Base-by-base conservation (phyloP, 495 filamentous ascomycete species). In the Daldinia childiae region DNA sequence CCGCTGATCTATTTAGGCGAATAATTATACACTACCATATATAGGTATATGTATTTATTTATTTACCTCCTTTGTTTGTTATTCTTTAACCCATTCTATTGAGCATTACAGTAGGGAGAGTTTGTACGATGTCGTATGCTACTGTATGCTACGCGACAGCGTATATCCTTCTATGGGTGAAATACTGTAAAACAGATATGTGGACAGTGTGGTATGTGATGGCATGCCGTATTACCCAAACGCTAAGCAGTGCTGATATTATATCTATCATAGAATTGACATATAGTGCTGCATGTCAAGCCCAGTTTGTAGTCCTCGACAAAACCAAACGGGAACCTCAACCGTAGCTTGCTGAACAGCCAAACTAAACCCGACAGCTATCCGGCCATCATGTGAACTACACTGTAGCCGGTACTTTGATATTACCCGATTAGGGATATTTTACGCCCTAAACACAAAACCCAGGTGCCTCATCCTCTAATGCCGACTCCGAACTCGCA, bases 401-500 rank as follows among this genome's bases (percentile, higher is more conserved):
- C 24, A 41, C 43, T 26, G 32, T 29, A 48, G 45, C 58, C 24
- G 38, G 34, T 11, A 9, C 45, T 48, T 48, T 50, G 52, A 34
- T 26, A 48, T 32, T 29, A 24, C 29, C 41, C 4, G 9, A 63
- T 56, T n/a, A 30, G 57, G 32, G 43, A 50, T 55, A 62, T 34
- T 45, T 54, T 52, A 60, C 27, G 41, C 45, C 39, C 52, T 30
- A 32, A 54, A 57, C 71, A 58, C 19, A 55, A 66, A 27, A 69
- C 52, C 66, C 39, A 62, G 45, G 60, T 66, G 62, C 57, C 57
- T 57, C 62, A 58, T 51, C 17, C 58, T 65, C 45, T 66, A 69
- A 69, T 58, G n/a, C 71, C 66, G 36, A 69, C 62, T 63, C 66
- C 62, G 52, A 66, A 58, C 51, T 57, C 61, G 61, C 61, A 69